Conservation (phyloP, 192 early-diverging fungal species). For the Allomyces javanicus region DNA sequence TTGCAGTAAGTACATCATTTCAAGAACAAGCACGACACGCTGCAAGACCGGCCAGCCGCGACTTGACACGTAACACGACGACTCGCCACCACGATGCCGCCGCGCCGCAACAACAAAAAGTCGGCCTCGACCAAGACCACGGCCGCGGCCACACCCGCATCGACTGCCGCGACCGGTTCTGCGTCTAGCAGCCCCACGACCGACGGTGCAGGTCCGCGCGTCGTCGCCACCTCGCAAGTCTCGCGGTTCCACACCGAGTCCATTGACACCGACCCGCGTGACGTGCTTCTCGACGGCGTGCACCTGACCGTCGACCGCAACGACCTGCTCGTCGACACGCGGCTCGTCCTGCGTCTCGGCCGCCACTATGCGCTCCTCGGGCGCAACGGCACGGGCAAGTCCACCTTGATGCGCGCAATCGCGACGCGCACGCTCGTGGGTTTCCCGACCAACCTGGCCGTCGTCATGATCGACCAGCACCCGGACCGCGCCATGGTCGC, state of each 20-base stretch:
- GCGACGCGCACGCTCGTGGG: constrained; percentile 61
- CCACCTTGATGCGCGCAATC: constrained; percentile 71
- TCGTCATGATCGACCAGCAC: not conserved
- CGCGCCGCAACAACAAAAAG: no score
- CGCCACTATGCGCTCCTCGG: constrained; percentile 65
- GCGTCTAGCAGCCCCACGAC: not conserved
- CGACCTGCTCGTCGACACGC: constrained; percentile 8
- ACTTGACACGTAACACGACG: no score
- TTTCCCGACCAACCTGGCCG: constrained; percentile 23
- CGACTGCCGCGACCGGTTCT: not conserved
- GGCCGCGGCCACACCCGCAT: not conserved
- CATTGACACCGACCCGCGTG: not conserved
- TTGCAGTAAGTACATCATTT: no score
- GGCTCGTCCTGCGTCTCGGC: constrained; percentile 45
- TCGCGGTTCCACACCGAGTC: not conserved
- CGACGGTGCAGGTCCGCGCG: not conserved
- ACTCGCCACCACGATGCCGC: no score
- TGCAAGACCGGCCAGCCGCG: no score
- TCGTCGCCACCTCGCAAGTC: not conserved
- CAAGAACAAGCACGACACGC: no score
- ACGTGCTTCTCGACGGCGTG: not conserved
- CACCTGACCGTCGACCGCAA: not conserved
- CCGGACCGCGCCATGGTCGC: not conserved
- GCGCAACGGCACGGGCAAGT: constrained; percentile 69
- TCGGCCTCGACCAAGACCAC: not conserved